Percentiles rank a stretch among this genome's conserved stretches.
These are phyloP conservation scores for Diutina pseudorugosa DNA, from an alignment of 1,139 yeast species.

Conservation along the genomic window DNA sequence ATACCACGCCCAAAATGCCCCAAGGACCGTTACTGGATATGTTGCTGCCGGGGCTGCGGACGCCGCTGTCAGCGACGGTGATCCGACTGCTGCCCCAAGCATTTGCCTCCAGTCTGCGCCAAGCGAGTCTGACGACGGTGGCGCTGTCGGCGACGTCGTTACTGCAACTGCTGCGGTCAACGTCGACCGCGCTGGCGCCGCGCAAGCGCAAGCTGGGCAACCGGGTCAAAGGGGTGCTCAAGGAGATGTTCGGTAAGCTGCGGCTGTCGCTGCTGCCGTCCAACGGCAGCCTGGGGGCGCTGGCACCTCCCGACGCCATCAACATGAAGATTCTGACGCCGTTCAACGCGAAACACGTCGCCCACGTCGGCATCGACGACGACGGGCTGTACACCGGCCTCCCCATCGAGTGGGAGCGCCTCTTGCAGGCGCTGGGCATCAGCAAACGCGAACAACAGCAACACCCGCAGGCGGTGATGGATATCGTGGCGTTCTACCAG, in stretches of 20 bases:
- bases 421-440: constrained; percentile 78
- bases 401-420: constrained; percentile 85
- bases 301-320: not conserved
- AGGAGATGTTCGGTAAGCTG: constrained; percentile 28
- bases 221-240: constrained; percentile 29
- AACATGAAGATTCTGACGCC: constrained; percentile 70
- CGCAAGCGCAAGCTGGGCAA: constrained; percentile 19
- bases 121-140: not conserved
- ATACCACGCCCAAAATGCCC: not conserved
- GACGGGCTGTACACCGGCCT: constrained; percentile 85
- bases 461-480: constrained; percentile 91
- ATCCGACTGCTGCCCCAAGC: constrained; percentile 3
- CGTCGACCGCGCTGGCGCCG: not conserved
- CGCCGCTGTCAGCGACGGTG: constrained; percentile 3
- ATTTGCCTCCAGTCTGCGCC: not conserved
- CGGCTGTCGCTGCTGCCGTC: constrained; percentile 7
- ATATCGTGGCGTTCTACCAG: constrained; percentile 80
- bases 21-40: not conserved
- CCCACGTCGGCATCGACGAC: constrained; percentile 86
- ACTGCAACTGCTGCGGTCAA: constrained; percentile 1
- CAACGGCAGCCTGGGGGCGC: not conserved
- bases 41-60: not conserved
- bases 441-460: constrained; percentile 74
- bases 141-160: not conserved
- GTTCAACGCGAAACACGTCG: constrained; percentile 78